phyloP scores from a whole-genome alignment of 768 basidiomycete species.

The Auriscalpium orientale region DNA sequence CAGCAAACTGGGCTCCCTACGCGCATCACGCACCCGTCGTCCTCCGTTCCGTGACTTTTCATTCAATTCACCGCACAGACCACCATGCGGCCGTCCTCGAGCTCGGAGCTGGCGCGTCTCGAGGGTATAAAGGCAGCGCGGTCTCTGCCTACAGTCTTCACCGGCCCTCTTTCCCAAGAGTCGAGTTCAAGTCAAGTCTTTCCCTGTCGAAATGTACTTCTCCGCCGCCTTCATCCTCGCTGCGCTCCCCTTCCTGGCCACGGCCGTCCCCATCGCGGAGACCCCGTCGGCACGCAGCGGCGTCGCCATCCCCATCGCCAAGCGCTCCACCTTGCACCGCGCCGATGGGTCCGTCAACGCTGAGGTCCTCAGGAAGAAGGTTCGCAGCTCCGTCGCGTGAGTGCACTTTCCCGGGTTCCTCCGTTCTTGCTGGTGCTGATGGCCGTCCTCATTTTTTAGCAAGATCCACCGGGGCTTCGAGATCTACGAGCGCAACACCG shows the following conservation, averaged over 20 bases:
- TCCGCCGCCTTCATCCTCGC: neutral
- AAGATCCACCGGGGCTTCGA: neutral
- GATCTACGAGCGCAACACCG: constrained; percentile 2
- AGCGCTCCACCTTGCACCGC: neutral
- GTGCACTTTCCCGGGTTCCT: neutral
- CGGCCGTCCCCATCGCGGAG: neutral
- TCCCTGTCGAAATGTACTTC: neutral
- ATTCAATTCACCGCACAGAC: no score
- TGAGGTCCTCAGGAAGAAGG: neutral
- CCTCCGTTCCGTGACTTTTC: no score
- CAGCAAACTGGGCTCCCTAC: no score
- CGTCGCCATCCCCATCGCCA: neutral
- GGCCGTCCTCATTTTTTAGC: neutral
- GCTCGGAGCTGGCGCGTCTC: no score
- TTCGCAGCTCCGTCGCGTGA: neutral
- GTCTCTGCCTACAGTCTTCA: no score
- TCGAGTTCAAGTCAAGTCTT: neutral
- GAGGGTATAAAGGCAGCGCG: no score
- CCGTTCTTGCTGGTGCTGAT: neutral
- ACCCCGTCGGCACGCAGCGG: neutral
- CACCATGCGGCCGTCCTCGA: no score
- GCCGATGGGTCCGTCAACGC: neutral
- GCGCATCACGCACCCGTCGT: no score
- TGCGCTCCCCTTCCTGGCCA: neutral
- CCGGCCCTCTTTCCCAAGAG: neutral